Evolutionary conservation across 805 yeast genomes (phyloP).

Genomic region (Candida cerambycidarum): DNA sequence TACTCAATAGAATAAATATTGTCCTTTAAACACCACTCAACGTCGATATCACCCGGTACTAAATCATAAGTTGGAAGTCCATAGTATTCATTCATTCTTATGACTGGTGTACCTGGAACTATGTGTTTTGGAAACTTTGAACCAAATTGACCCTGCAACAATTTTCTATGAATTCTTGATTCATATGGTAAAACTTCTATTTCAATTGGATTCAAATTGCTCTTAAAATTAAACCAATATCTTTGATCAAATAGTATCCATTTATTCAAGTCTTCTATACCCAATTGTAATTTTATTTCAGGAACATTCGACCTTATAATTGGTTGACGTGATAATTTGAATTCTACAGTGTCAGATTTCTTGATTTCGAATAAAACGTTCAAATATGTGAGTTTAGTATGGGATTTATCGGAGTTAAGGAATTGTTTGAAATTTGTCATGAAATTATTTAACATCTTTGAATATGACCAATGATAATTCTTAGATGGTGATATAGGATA

Average conservation of each 20-base stretch:
- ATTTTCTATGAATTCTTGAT: conserved; percentile 11
- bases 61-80: conserved; percentile 7
- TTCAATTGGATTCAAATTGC: not conserved
- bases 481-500: conserved; percentile 31
- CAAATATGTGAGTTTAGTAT: conserved; percentile 19
- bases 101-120: conserved; percentile 6
- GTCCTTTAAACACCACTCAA: conserved; percentile 10
- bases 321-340: conserved; percentile 25
- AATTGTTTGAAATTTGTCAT: conserved; percentile 24
- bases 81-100: not conserved
- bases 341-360: conserved; percentile 6
- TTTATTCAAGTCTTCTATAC: not conserved
- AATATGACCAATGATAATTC: conserved; percentile 41
- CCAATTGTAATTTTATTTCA: conserved; percentile 3
- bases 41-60: not conserved
- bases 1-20: conserved; percentile 4
- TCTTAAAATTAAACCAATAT: conserved; percentile 29
- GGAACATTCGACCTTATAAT: conserved; percentile 3
- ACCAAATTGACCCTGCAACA: conserved; percentile 6
- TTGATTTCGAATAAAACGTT: conserved; percentile 21
- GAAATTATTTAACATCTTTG: conserved; percentile 33
- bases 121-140: conserved; percentile 7
- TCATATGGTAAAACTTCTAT: conserved; percentile 18
- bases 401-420: conserved; percentile 4
- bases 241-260: conserved; percentile 42